phyloP scores from a whole-genome alignment of 345 rosid species.

The Eutrema yunnanense region DNA sequence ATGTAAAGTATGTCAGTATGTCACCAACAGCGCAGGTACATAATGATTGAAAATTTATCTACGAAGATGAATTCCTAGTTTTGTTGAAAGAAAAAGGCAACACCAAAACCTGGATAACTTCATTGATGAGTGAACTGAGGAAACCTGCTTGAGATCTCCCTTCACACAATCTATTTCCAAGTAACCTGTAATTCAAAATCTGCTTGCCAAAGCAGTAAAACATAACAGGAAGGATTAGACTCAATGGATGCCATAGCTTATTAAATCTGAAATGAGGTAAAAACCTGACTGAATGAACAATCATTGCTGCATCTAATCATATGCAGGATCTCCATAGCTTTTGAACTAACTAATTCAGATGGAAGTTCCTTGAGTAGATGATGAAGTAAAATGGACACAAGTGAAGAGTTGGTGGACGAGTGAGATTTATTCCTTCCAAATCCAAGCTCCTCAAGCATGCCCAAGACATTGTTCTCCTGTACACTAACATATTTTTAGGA shows the following conservation, averaged over 20 bases:
- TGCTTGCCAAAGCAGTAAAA: slow-evolving; percentile 27
- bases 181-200: slow-evolving; percentile 81
- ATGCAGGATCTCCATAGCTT: slow-evolving; percentile 56
- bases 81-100: slow-evolving; percentile 15
- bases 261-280: slow-evolving; percentile 6
- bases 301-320: slow-evolving; percentile 70
- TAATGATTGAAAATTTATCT: neutral
- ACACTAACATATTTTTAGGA: slow-evolving; percentile 32
- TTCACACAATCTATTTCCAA: slow-evolving; percentile 75
- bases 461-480: slow-evolving; percentile 38
- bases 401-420: slow-evolving; percentile 34
- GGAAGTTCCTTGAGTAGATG: slow-evolving; percentile 79
- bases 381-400: slow-evolving; percentile 70
- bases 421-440: slow-evolving; percentile 45
- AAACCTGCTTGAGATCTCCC: slow-evolving; percentile 31
- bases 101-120: slow-evolving; percentile 55
- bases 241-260: neutral
- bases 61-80: neutral
- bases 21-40: neutral
- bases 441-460: slow-evolving; percentile 59
- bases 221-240: slow-evolving; percentile 4
- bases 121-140: slow-evolving; percentile 38
- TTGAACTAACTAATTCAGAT: slow-evolving; percentile 45
- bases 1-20: neutral
- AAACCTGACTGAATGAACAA: slow-evolving; percentile 61